A percentile compares a stretch with the other conserved stretches of the same genome.
phyloP scores from a whole-genome alignment of 2,329 filamentous ascomycete species.

The Juglanconis oblonga region DNA sequence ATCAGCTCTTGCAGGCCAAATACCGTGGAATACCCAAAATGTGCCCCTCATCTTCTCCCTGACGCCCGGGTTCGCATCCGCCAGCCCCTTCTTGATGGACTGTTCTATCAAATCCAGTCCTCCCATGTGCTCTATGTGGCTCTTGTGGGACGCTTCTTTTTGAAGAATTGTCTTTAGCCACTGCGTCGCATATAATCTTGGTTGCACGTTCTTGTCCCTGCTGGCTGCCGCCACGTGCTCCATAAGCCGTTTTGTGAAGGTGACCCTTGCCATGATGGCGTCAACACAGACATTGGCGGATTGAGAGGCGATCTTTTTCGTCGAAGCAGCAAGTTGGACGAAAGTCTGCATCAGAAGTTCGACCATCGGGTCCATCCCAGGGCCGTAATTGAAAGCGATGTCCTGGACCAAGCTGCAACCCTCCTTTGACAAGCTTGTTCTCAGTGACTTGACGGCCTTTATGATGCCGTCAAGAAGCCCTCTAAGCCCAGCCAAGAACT shows the following conservation, averaged over 20 bases:
- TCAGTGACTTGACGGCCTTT: constrained; percentile 77
- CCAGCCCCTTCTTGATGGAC: constrained; percentile 83
- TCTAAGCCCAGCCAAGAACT: constrained; percentile 70
- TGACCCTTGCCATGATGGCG: constrained; percentile 71
- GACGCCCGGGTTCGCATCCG: constrained; percentile 85
- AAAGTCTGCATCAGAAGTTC: constrained; percentile 86
- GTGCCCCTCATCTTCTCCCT: constrained; percentile 81
- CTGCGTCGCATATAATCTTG: constrained; percentile 71
- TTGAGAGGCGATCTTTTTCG: constrained; percentile 89
- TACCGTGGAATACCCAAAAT: constrained; percentile 77
- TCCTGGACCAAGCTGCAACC: constrained; percentile 84
- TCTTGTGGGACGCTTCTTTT: constrained; percentile 75
- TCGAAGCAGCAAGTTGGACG: constrained; percentile 83
- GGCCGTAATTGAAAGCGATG: constrained; percentile 70
- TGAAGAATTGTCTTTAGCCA: constrained; percentile 84
- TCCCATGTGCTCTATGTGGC: constrained; percentile 78
- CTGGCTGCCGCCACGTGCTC: constrained; percentile 80
- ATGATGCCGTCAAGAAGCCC: constrained; percentile 80
- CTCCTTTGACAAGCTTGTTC: constrained; percentile 87
- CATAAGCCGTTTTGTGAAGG: constrained; percentile 77
- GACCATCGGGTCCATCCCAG: constrained; percentile 81
- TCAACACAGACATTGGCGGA: constrained; percentile 81
- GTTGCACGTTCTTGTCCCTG: constrained; percentile 91
- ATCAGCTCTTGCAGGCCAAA: constrained; percentile 78
- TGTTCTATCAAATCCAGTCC: constrained; percentile 83